These are phyloP conservation scores for Tuber microsphaerosporum DNA, from an alignment of 495 filamentous ascomycete species.

Conservation along the genomic window DNA sequence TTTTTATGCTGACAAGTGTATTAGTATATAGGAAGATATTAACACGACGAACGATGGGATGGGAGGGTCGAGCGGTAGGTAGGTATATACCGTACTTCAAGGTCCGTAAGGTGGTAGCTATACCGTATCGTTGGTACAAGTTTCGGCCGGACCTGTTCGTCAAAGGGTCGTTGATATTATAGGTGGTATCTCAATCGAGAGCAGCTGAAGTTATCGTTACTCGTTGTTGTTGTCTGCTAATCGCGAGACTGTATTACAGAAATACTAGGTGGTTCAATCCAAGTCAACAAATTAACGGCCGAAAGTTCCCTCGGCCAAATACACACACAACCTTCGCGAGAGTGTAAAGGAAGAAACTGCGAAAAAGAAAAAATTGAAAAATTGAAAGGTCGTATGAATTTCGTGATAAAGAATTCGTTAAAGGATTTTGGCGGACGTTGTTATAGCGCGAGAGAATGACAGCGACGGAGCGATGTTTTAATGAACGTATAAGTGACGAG, in stretches of 20 bases:
- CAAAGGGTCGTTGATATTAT: not conserved
- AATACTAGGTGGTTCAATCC: not conserved
- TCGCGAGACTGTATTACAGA: not conserved
- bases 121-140: not conserved
- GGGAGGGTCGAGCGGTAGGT: not conserved
- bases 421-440: not conserved
- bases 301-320: not conserved
- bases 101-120: not conserved
- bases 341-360: not conserved
- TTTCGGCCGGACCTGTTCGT: not conserved
- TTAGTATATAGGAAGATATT: not conserved
- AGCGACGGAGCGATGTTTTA: not conserved
- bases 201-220: not conserved
- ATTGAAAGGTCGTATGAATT: not conserved
- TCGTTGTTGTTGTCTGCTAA: not conserved
- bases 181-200: not conserved
- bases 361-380: not conserved
- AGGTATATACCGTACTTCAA: not conserved
- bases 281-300: not conserved
- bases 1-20: not conserved
- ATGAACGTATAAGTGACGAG: constrained; percentile 1
- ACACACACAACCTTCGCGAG: not conserved
- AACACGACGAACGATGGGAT: constrained; percentile 1
- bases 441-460: not conserved
- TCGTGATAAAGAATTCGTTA: constrained; percentile 4